These are phyloP conservation scores for Ceratocystis cubensis DNA, from an alignment of 2,329 filamentous ascomycete genomes.

Conservation along the genomic window DNA sequence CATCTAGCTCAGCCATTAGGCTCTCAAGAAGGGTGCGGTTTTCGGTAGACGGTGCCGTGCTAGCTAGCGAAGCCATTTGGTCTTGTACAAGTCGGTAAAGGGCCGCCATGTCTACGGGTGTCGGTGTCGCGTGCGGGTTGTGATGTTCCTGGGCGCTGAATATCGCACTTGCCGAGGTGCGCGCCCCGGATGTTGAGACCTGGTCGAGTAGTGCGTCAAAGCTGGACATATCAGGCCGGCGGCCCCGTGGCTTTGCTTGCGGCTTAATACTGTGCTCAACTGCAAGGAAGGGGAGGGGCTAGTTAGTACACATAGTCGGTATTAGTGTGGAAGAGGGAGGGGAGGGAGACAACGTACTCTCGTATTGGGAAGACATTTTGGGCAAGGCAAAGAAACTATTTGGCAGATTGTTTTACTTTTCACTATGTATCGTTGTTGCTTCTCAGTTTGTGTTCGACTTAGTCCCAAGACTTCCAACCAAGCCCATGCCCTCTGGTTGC, in stretches of 20 bases:
- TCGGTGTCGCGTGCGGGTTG: conserved; percentile 47
- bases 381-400: not conserved
- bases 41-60: conserved; percentile 35
- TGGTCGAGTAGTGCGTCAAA: conserved; percentile 47
- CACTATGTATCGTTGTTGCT: not conserved
- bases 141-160: conserved; percentile 28
- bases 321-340: conserved; percentile 7
- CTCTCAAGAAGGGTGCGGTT: conserved; percentile 41
- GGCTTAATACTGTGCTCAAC: conserved; percentile 41
- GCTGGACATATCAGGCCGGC: conserved; percentile 51
- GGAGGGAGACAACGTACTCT: conserved; percentile 31
- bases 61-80: conserved; percentile 42
- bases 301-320: no score
- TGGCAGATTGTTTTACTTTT: not conserved
- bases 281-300: conserved; percentile 25
- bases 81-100: conserved; percentile 48
- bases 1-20: conserved; percentile 38
- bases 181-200: conserved; percentile 30
- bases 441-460: no score
- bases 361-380: conserved; percentile 46
- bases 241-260: conserved; percentile 26
- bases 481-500: not conserved
- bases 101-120: conserved; percentile 44
- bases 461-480: not conserved
- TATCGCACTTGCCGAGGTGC: conserved; percentile 27